Conservation (phyloP, 305 asterid species). For the Ilex paraguariensis region DNA sequence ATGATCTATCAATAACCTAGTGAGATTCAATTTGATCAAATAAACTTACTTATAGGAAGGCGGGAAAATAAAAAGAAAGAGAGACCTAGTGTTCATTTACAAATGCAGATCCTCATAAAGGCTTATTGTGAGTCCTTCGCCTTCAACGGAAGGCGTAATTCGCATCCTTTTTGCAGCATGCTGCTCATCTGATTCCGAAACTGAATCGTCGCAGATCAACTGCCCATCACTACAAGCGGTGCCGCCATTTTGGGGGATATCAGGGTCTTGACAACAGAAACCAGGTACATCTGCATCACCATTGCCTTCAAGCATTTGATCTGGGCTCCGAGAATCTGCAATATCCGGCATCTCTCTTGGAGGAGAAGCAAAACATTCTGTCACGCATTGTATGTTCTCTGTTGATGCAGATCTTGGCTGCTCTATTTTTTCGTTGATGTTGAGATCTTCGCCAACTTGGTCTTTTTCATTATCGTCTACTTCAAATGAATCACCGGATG, state of each 20-base stretch:
- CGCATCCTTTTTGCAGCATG: constrained; percentile 54
- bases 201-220: constrained; percentile 11
- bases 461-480: constrained; percentile 25
- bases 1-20: too few relatives aligned
- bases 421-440: constrained; percentile 21
- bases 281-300: constrained; percentile 17
- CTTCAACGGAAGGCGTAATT: constrained; percentile 24
- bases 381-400: constrained; percentile 19
- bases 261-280: constrained; percentile 14
- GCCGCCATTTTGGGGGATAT: constrained; percentile 4
- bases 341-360: constrained; percentile 23
- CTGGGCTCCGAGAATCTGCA: constrained; percentile 19
- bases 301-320: constrained; percentile 16
- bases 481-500: constrained; percentile 27
- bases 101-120: constrained; percentile 22
- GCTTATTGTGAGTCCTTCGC: constrained; percentile 18
- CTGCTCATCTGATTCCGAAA: constrained; percentile 26
- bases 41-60: too few relatives aligned
- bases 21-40: too few relatives aligned
- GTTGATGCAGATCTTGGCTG: constrained; percentile 14
- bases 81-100: constrained; percentile 1
- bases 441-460: constrained; percentile 17
- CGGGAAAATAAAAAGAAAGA: too few relatives aligned
- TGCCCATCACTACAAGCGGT: not conserved
- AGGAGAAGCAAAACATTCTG: constrained; percentile 21